Percentiles rank a stretch among this genome's conserved stretches.
Evolutionary conservation across 2,329 filamentous ascomycete species (phyloP).

Genomic region (Talaromyces sp.): DNA sequence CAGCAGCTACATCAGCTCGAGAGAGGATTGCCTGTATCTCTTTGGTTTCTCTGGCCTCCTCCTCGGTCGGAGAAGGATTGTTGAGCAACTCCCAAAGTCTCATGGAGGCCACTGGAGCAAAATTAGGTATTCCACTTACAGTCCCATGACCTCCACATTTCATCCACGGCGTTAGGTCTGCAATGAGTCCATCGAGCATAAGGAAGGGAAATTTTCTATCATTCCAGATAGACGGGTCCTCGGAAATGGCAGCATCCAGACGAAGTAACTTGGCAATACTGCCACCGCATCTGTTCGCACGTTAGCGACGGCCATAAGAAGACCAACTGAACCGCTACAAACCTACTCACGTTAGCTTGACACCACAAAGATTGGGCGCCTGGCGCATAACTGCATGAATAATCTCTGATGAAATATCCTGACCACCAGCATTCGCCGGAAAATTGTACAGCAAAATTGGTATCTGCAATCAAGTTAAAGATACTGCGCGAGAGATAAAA

Average conservation of each 20-base stretch:
- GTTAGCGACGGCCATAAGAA: not conserved
- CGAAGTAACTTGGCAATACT: constrained; percentile 27
- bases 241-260: constrained; percentile 16
- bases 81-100: constrained; percentile 26
- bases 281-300: constrained; percentile 22
- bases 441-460: constrained; percentile 28
- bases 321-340: not conserved
- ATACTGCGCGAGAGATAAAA: no score
- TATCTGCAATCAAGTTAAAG: constrained; percentile 12
- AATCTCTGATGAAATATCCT: constrained; percentile 26
- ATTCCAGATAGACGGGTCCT: constrained; percentile 13
- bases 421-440: constrained; percentile 25
- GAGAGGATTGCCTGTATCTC: constrained; percentile 24
- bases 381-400: constrained; percentile 20
- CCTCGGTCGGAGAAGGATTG: constrained; percentile 3
- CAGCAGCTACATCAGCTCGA: constrained; percentile 24
- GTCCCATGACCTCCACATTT: constrained; percentile 28
- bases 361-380: constrained; percentile 25
- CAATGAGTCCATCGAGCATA: constrained; percentile 27
- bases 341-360: constrained; percentile 23
- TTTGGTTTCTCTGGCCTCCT: constrained; percentile 15
- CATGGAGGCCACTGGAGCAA: constrained; percentile 26
- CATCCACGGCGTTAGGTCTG: constrained; percentile 29
- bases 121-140: constrained; percentile 28
- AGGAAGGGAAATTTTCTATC: constrained; percentile 22